Percentiles rank a stretch among this genome's conserved stretches.
These are phyloP conservation scores for Zygnema circumcarinatum DNA, from an alignment of 139 green algal species.

Conservation along the genomic window DNA sequence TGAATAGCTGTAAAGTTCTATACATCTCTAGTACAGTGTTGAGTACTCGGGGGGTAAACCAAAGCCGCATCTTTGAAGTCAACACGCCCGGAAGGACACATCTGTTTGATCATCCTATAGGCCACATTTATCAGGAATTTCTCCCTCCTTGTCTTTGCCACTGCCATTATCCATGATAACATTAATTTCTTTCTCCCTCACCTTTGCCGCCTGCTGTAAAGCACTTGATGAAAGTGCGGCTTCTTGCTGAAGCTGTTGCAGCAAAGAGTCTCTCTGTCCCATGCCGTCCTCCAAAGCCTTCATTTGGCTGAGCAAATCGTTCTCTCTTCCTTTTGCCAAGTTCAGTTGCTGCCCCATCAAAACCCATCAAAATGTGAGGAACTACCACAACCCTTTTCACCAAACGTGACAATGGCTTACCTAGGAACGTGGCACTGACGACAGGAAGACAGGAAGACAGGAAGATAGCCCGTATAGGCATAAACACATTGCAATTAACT, in stretches of 20 bases:
- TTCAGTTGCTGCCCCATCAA: slow-evolving; percentile 3
- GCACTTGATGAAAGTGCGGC: slow-evolving; percentile 6
- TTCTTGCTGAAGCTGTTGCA: slow-evolving; percentile 30
- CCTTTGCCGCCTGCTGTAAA: slow-evolving; percentile 15
- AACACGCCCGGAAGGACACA: too few relatives aligned
- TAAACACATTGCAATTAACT: too few relatives aligned
- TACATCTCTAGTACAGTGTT: not conserved
- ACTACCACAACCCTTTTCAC: too few relatives aligned
- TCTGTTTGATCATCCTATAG: too few relatives aligned
- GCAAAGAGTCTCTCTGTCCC: slow-evolving; percentile 12
- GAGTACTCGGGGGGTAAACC: not conserved
- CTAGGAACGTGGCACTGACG: too few relatives aligned
- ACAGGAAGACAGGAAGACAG: too few relatives aligned
- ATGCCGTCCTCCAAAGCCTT: slow-evolving; percentile 20
- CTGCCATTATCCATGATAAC: not conserved
- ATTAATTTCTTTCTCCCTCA: not conserved
- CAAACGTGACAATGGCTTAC: too few relatives aligned
- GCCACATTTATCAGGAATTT: too few relatives aligned
- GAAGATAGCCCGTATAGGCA: too few relatives aligned
- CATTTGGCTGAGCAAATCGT: not conserved
- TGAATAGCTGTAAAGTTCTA: not conserved
- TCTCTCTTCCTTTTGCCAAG: not conserved
- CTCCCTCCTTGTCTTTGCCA: not conserved
- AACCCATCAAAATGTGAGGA: not conserved
- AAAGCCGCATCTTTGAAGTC: not conserved